Conservation (phyloP, 2,329 filamentous ascomycete genomes). For the Aspergillus caelatus region DNA sequence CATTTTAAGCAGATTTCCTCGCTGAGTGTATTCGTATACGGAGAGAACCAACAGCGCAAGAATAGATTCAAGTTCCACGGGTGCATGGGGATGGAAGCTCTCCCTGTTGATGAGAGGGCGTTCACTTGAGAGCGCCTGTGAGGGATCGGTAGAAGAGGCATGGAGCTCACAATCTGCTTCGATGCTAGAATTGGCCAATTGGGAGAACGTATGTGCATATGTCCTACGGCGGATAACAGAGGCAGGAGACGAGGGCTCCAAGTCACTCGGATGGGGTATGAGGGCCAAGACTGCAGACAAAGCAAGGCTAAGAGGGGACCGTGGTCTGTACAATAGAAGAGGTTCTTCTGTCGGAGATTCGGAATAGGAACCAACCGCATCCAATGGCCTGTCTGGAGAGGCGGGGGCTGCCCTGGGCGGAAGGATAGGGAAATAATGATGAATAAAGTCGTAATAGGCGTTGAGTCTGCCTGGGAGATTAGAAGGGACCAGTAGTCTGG, state of each 20-base stretch:
- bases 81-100: constrained; percentile 41
- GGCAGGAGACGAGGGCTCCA: constrained; percentile 36
- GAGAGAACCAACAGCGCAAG: constrained; percentile 47
- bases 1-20: constrained; percentile 51
- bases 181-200: constrained; percentile 41
- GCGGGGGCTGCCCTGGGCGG: constrained; percentile 39
- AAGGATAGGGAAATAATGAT: constrained; percentile 49
- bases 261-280: constrained; percentile 45
- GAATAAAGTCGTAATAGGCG: constrained; percentile 51
- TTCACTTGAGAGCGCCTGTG: constrained; percentile 40
- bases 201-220: constrained; percentile 45
- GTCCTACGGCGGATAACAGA: constrained; percentile 41
- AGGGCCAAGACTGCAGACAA: constrained; percentile 47
- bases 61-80: constrained; percentile 46
- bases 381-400: constrained; percentile 37
- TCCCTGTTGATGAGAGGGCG: constrained; percentile 36
- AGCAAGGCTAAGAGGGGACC: constrained; percentile 48
- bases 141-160: constrained; percentile 43
- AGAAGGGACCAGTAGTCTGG: constrained; percentile 14
- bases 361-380: constrained; percentile 33
- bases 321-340: constrained; percentile 38
- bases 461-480: constrained; percentile 38
- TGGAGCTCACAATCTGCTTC: constrained; percentile 48
- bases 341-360: constrained; percentile 35
- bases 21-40: constrained; percentile 50